Base-by-base conservation (phyloP, 345 rosid genomes). In the Citrus trifoliata region DNA sequence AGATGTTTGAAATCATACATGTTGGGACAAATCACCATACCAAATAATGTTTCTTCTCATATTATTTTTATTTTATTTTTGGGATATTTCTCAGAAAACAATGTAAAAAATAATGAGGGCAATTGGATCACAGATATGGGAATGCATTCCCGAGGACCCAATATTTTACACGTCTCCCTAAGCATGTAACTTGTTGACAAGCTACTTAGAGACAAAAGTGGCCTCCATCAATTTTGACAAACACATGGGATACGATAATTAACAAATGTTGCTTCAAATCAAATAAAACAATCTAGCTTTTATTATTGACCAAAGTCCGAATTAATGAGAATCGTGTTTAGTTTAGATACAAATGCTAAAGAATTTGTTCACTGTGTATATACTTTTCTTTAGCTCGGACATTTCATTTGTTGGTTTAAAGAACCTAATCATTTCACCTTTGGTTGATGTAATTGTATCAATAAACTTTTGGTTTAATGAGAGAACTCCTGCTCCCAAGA, bases 281-380 rank as follows among this genome's bases (percentile, higher is more conserved):
- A 53, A 53, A 53, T 40, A 10, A 40, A 40, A 40, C 7, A 53
- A 53, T 5, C 7, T 18, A 53, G 58, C 22, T 53, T 53, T 53
- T 53, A 6, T 18, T 53, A 53, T 53, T 53, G 22, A 19, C 5
- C 22, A 53, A 53, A 19, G 56, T 53, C 58, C n/a, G 19, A 18
- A 53, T 6, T 18, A 53, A 53, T 53, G 19, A 53, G 58, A 53
- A 21, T 16, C 22, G 21, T 18, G 22, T 1, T 16, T 18, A 0
- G 58, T 4, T 53, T 53, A 53, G 22, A 18, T 18, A 53, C 22
- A 53, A 18, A 18, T 4, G 22, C 58, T 18, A 46, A 46, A 46
- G 0, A 0, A 0, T 46, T 46, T 46, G 16, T 1, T 13, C 51
- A 0, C 4, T 46, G 5, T 46, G 18, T 3, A 3, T 3, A 13